phyloP scores from a whole-genome alignment of 805 yeast genomes.

The Wickerhamiella nectarea region DNA sequence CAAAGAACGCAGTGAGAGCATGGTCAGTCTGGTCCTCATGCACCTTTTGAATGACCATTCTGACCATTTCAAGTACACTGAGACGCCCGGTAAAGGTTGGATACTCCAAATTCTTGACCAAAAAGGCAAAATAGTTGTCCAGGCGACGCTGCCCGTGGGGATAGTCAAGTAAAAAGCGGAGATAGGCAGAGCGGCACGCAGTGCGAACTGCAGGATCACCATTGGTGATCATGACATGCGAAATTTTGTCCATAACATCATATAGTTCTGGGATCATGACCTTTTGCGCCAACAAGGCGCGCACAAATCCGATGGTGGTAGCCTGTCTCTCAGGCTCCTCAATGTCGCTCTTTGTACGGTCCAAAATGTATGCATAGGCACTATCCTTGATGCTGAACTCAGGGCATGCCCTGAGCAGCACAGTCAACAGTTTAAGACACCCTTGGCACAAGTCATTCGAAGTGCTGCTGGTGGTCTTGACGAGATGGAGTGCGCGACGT shows the following conservation, averaged over 20 bases:
- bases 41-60: slow-evolving; percentile 53
- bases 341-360: slow-evolving; percentile 67
- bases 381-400: slow-evolving; percentile 52
- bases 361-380: slow-evolving; percentile 60
- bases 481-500: slow-evolving; percentile 31
- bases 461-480: slow-evolving; percentile 67
- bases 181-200: slow-evolving; percentile 68
- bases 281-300: slow-evolving; percentile 61
- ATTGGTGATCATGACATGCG: slow-evolving; percentile 79
- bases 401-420: slow-evolving; percentile 51
- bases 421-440: slow-evolving; percentile 48
- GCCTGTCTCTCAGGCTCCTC: slow-evolving; percentile 85
- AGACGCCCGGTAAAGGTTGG: slow-evolving; percentile 78
- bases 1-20: slow-evolving; percentile 57
- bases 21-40: slow-evolving; percentile 31
- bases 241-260: slow-evolving; percentile 69
- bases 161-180: slow-evolving; percentile 79
- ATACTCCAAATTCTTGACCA: slow-evolving; percentile 69
- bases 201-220: slow-evolving; percentile 73
- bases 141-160: slow-evolving; percentile 83
- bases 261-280: slow-evolving; percentile 77
- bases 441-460: slow-evolving; percentile 69
- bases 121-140: slow-evolving; percentile 66
- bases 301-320: slow-evolving; percentile 70
- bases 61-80: slow-evolving; percentile 79